Conservation (phyloP, 768 basidiomycete genomes). For the Favolaschia claudopus region DNA sequence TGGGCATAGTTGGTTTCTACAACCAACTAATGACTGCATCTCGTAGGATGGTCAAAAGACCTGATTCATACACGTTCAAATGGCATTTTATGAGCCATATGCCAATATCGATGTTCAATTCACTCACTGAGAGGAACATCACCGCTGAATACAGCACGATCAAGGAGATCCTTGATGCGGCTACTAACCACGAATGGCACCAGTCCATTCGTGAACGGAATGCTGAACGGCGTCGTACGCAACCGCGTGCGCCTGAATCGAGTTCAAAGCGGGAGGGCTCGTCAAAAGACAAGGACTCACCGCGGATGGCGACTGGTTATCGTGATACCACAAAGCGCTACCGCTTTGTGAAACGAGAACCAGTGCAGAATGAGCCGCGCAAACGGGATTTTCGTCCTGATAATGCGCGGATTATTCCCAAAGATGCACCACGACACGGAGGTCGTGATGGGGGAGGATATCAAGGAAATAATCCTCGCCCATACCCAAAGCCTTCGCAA, state of each 20-base stretch:
- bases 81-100: neutral
- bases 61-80: neutral
- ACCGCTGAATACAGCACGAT: neutral
- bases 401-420: neutral
- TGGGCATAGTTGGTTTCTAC: neutral
- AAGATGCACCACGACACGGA: neutral
- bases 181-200: neutral
- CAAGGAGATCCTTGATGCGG: neutral
- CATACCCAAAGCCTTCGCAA: neutral
- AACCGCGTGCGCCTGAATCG: no score
- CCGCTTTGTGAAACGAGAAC: neutral
- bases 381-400: neutral
- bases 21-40: neutral
- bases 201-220: no score
- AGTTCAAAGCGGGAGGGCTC: no score
- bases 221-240: no score
- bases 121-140: neutral
- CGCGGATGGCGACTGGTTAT: no score
- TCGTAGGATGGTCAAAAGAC: neutral
- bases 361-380: neutral
- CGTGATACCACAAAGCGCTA: no score
- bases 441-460: slow-evolving; percentile 6
- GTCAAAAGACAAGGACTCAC: no score
- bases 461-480: neutral
- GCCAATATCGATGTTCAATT: neutral